Conservation (phyloP, 257 asterid species). For the Solanum dulcamara region DNA sequence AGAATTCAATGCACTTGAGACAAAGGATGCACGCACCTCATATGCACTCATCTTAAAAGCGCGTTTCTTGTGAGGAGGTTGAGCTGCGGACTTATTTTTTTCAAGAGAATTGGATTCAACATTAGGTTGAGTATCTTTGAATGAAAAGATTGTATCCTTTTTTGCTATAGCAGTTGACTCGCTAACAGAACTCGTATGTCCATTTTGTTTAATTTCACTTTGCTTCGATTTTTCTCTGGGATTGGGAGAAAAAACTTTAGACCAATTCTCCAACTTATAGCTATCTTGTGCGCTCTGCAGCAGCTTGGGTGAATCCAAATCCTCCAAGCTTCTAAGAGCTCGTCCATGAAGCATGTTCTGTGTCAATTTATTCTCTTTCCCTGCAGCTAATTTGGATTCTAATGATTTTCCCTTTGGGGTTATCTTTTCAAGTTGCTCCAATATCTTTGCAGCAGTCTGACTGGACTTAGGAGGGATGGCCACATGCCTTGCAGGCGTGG, state of each 20-base stretch:
- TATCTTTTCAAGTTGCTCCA: conserved; percentile 67
- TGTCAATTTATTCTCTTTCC: conserved; percentile 33
- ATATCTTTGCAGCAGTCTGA: conserved; percentile 72
- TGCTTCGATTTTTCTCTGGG: conserved; percentile 17
- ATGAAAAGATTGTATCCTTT: conserved; percentile 8
- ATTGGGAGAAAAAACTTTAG: conserved; percentile 13
- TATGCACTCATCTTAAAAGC: conserved; percentile 62
- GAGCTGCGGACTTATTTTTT: conserved; percentile 20
- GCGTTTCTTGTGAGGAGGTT: conserved; percentile 46
- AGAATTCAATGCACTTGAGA: neutral
- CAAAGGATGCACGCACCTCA: conserved; percentile 45
- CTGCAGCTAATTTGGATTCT: conserved; percentile 37
- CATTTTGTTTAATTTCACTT: conserved; percentile 18
- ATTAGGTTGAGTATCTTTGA: conserved; percentile 10
- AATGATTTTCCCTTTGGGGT: conserved; percentile 60
- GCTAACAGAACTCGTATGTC: conserved; percentile 7
- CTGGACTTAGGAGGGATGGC: conserved; percentile 54
- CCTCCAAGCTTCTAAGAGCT: conserved; percentile 53
- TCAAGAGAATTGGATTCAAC: conserved; percentile 9
- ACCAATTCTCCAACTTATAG: conserved; percentile 26
- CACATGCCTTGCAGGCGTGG: conserved; percentile 41
- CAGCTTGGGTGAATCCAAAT: conserved; percentile 39
- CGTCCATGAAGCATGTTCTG: conserved; percentile 44
- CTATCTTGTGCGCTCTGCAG: conserved; percentile 22
- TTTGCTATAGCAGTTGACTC: conserved; percentile 9